phyloP scores from a whole-genome alignment of 331 rosid species.

The Quercus tomentella region DNA sequence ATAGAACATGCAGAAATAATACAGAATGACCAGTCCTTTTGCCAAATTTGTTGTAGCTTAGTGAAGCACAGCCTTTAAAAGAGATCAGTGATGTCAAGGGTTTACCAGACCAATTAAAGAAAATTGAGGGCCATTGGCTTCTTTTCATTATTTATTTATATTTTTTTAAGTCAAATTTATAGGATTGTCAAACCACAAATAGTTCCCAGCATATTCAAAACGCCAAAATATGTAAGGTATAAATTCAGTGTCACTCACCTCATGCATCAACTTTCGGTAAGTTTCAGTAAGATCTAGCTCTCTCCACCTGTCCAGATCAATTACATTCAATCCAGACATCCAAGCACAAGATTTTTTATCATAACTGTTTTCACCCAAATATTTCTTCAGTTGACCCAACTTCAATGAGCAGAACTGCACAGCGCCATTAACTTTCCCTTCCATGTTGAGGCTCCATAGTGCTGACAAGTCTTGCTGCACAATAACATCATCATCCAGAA shows the following conservation, averaged over 20 bases:
- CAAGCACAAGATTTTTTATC: constrained; percentile 63
- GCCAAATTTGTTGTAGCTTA: neutral
- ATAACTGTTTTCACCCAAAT: constrained; percentile 52
- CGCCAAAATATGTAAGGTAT: neutral
- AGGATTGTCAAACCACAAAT: neutral
- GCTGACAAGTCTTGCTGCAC: constrained; percentile 83
- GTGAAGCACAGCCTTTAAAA: neutral
- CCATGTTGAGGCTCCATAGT: constrained; percentile 79
- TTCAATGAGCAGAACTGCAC: constrained; percentile 67
- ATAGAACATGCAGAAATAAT: neutral
- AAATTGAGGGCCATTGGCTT: neutral
- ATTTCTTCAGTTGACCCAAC: constrained; percentile 62
- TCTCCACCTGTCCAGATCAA: constrained; percentile 89
- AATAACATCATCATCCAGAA: constrained; percentile 88
- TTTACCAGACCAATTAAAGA: neutral
- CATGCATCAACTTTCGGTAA: constrained; percentile 48
- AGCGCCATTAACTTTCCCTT: constrained; percentile 88
- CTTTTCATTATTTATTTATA: neutral
- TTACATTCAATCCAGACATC: constrained; percentile 94
- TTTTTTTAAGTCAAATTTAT: neutral
- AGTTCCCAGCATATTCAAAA: neutral
- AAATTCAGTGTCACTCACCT: constrained; percentile 46
- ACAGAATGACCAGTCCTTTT: neutral
- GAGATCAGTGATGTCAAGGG: neutral
- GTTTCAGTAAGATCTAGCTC: constrained; percentile 75